phyloP scores from a whole-genome alignment of 108 stramenopile genomes.

The Chaetoceros tenuissimus region DNA sequence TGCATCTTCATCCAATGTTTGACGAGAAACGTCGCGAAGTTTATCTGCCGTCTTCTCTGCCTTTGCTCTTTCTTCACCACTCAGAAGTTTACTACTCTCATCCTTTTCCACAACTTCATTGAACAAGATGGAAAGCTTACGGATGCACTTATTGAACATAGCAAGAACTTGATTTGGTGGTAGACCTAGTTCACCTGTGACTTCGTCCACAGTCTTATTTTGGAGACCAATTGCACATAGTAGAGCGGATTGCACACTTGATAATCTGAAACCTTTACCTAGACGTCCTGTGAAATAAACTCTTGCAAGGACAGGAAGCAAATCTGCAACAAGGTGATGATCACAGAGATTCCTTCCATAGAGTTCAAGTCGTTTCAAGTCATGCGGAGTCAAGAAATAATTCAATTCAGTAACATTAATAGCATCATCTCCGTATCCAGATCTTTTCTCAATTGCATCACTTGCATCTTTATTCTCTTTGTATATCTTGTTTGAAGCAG shows the following conservation, averaged over 20 bases:
- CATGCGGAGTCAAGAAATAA: constrained; percentile 84
- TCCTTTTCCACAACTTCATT: constrained; percentile 66
- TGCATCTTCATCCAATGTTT: constrained; percentile 80
- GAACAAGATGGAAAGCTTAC: constrained; percentile 80
- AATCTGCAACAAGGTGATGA: constrained; percentile 95
- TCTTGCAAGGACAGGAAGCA: constrained; percentile 78
- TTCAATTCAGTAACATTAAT: constrained; percentile 71
- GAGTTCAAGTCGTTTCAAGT: constrained; percentile 92
- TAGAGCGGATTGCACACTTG: constrained; percentile 84
- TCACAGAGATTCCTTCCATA: constrained; percentile 98
- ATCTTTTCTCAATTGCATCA: constrained; percentile 30
- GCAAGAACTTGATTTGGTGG: constrained; percentile 89
- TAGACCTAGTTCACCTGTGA: constrained; percentile 75
- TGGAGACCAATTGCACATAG: constrained; percentile 88
- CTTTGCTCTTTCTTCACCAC: constrained; percentile 51
- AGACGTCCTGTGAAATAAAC: constrained; percentile 90
- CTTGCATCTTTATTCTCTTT: constrained; percentile 25
- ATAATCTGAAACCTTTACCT: constrained; percentile 60
- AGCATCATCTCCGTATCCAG: constrained; percentile 33
- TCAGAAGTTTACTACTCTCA: constrained; percentile 54
- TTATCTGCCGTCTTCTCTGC: constrained; percentile 32
- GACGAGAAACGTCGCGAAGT: constrained; percentile 54
- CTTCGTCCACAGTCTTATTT: constrained; percentile 64
- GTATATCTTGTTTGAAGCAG: constrained; percentile 8
- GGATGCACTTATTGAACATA: constrained; percentile 94